These are phyloP conservation scores for Prunus fruticosa DNA, from an alignment of 306 rosid species.

Conservation along the genomic window DNA sequence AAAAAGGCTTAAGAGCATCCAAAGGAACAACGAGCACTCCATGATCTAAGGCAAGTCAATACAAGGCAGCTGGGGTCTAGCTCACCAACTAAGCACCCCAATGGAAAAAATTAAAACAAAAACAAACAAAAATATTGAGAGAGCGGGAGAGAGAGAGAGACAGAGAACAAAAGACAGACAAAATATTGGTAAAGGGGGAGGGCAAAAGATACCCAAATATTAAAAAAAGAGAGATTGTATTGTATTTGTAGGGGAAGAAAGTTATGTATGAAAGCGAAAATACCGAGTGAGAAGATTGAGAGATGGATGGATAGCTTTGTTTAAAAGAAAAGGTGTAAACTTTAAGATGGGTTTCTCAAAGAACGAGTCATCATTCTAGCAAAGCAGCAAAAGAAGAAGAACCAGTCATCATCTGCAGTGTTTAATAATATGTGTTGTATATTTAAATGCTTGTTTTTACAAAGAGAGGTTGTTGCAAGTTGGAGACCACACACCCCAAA, in stretches of 20 bases:
- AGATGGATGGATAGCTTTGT: slow-evolving; percentile 15
- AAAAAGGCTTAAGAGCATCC: slow-evolving; percentile 18
- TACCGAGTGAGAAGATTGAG: neutral
- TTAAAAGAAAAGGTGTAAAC: neutral
- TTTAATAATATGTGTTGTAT: neutral
- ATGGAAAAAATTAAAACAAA: neutral
- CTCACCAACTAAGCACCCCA: slow-evolving; percentile 43
- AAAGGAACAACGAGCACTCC: slow-evolving; percentile 35
- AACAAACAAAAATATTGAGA: neutral
- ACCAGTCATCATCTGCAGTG: slow-evolving; percentile 18
- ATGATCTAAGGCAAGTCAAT: slow-evolving; percentile 43
- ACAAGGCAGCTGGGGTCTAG: slow-evolving; percentile 49
- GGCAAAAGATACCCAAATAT: neutral
- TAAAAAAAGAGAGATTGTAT: neutral
- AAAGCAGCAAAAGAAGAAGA: neutral
- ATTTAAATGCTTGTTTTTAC: neutral
- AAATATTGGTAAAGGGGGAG: neutral
- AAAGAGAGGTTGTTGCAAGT: slow-evolving; percentile 17
- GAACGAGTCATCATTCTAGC: neutral
- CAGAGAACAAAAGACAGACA: neutral
- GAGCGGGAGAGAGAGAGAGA: neutral
- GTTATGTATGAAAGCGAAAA: slow-evolving; percentile 17
- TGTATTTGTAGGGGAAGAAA: neutral
- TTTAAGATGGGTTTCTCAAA: neutral
- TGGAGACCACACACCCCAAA: slow-evolving; percentile 9